Conservation (phyloP, 352 stramenopile species). For the Globisporangium cylindrosporum region DNA sequence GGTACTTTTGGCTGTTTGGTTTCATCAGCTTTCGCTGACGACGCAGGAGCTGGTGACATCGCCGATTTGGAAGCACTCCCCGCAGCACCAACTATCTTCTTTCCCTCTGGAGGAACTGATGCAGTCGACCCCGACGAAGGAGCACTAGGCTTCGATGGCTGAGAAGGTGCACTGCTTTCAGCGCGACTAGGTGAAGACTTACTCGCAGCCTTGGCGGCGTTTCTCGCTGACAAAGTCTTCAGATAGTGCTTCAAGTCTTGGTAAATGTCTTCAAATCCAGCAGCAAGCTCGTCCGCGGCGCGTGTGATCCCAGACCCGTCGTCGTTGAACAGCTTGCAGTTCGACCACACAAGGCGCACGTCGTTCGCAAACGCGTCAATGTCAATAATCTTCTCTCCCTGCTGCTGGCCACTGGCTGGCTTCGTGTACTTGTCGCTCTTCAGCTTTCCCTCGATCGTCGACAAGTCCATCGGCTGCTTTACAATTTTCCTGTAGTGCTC, state of each 20-base stretch:
- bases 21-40: conserved; percentile 1
- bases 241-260: conserved; percentile 39
- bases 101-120: not conserved
- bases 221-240: conserved; percentile 4
- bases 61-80: not conserved
- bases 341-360: conserved; percentile 78
- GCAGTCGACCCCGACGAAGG: not conserved
- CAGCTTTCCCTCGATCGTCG: conserved; percentile 68
- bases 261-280: conserved; percentile 63
- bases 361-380: conserved; percentile 61
- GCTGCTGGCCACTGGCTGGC: conserved; percentile 13
- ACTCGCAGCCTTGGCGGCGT: not conserved
- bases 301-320: conserved; percentile 76
- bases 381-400: conserved; percentile 40
- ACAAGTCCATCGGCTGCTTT: conserved; percentile 81
- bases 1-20: not conserved
- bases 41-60: not conserved
- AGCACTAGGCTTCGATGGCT: not conserved
- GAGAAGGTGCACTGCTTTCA: not conserved
- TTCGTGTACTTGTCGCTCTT: conserved; percentile 53
- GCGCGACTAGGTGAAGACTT: not conserved
- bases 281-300: conserved; percentile 61
- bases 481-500: conserved; percentile 73
- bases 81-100: not conserved
- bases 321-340: conserved; percentile 86